Base-by-base conservation (phyloP, 2,329 filamentous ascomycete genomes). In the Scytalidium lignicola region DNA sequence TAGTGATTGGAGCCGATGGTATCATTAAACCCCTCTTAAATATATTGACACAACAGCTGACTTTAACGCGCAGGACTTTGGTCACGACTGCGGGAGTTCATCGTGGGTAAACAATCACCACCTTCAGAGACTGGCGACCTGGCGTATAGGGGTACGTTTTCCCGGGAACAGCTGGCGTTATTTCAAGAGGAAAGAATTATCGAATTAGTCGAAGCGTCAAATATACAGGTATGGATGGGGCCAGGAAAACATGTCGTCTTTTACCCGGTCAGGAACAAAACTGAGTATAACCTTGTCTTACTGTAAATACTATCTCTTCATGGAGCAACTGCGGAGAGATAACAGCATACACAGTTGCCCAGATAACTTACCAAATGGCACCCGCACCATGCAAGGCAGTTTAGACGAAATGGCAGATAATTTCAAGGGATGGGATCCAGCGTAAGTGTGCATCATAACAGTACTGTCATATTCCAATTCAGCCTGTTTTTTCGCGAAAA, bases 171-270 rank as follows among this genome's bases (percentile, higher is more conserved):
- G 46, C 26, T 45, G 22, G 15, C 10, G 8, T 67, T 69, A 6
- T 61, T 72, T 17, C 65, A 74, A 6, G 70, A 73, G 44, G 70
- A 67, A 48, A 65, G 68, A 10, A 70, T 73, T 62, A 68, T 72
- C 41, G 66, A 70, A 2, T 55, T 70, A 10, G 57, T 66, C 10
- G 56, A 64, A 37, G 66, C 64, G 43, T 53, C 57, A 5, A 70
- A 65, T 3, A 70, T 71, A 62, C 67, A 72, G 40, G 65, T 70
- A 1, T 73, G 70, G 70, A 65, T 72, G 66, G 54, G 64, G 0
- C 74, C 74, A 1, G 70, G 69, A 49, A 70, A 69, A 1, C 75
- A 77, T 48, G 71, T 70, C 10, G 65, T 63, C 62, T 55, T 32
- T 53, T 50, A 73, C 50, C 68, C 67, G 1, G 69, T 74, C 44